Evolutionary conservation across 2,329 filamentous ascomycete genomes (phyloP).

Genomic region (Trichoderma afroharzianum): DNA sequence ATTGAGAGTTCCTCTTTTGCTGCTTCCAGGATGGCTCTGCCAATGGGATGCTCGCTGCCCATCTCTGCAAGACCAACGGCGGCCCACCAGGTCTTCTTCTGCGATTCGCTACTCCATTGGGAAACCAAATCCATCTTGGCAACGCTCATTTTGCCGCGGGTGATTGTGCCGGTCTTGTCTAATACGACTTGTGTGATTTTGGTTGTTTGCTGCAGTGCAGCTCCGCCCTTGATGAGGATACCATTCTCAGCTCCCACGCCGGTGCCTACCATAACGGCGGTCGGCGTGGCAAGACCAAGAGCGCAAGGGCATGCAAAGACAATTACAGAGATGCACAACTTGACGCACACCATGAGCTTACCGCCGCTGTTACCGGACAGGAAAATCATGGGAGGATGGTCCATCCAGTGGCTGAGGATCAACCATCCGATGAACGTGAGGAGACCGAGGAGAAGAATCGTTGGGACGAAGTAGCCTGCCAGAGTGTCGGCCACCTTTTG

Average conservation of each 20-base stretch:
- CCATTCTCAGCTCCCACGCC: conserved; percentile 92
- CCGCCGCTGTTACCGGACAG: conserved; percentile 75
- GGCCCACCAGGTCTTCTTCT: conserved; percentile 86
- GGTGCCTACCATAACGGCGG: conserved; percentile 98
- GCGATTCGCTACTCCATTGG: conserved; percentile 67
- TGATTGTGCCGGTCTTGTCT: conserved; percentile 95
- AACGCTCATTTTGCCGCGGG: conserved; percentile 92
- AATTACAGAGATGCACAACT: conserved; percentile 97
- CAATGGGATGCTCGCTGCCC: conserved; percentile 93
- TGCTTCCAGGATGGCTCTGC: conserved; percentile 74
- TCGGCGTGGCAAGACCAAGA: conserved; percentile 91
- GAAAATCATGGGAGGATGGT: conserved; percentile 86
- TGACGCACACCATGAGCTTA: conserved; percentile 92
- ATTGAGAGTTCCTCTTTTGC: conserved; percentile 75
- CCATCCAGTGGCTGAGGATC: conserved; percentile 81
- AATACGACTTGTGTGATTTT: conserved; percentile 87
- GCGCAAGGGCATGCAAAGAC: conserved; percentile 98
- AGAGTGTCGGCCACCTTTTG: conserved; percentile 88
- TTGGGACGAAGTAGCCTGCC: conserved; percentile 90
- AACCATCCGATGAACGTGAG: conserved; percentile 90
- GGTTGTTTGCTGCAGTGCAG: conserved; percentile 83
- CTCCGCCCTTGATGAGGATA: conserved; percentile 96
- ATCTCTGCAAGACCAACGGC: conserved; percentile 92
- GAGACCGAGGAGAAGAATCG: conserved; percentile 79
- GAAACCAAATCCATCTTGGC: conserved; percentile 64